phyloP scores from a whole-genome alignment of 495 filamentous ascomycete genomes.

The Hypoxylon intermedium region DNA sequence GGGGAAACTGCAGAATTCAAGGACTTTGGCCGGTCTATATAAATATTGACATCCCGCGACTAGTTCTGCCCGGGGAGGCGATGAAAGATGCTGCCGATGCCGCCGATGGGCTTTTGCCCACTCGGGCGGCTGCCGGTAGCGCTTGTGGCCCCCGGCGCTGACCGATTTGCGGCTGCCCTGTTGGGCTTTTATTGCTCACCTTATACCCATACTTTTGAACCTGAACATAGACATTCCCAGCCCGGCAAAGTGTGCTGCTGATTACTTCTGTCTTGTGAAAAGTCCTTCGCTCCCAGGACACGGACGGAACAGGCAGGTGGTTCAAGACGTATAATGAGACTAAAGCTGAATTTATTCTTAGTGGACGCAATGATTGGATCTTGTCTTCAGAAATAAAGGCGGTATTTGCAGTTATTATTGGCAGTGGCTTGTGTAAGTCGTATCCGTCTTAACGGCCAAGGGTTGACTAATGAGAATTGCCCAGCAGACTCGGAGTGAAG shows the following conservation, averaged over 20 bases:
- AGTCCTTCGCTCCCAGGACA: not conserved
- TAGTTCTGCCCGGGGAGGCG: not conserved
- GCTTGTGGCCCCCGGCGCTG: constrained; percentile 9
- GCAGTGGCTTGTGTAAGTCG: not conserved
- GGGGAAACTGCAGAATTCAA: not conserved
- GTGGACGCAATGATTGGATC: not conserved
- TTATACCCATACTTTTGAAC: not conserved
- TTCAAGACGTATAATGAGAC: not conserved
- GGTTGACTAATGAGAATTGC: not conserved
- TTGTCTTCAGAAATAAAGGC: not conserved
- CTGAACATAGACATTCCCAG: too few relatives aligned
- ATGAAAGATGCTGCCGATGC: not conserved
- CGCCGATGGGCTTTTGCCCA: not conserved
- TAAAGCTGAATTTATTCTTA: not conserved
- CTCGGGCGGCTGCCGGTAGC: constrained; percentile 2
- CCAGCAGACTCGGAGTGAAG: not conserved
- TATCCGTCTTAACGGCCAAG: not conserved
- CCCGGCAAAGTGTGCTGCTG: too few relatives aligned
- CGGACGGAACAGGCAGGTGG: not conserved
- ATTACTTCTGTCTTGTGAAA: too few relatives aligned
- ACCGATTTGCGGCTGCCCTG: constrained; percentile 14
- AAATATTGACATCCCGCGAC: constrained; percentile 5
- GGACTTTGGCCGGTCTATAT: constrained; percentile 9
- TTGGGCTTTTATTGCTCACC: constrained; percentile 1
- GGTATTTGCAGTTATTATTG: not conserved